A percentile compares a stretch with the other conserved stretches of the same genome.
Evolutionary conservation across 208 protist species (phyloP).

Genomic region (Plasmodiophora brassicae): DNA sequence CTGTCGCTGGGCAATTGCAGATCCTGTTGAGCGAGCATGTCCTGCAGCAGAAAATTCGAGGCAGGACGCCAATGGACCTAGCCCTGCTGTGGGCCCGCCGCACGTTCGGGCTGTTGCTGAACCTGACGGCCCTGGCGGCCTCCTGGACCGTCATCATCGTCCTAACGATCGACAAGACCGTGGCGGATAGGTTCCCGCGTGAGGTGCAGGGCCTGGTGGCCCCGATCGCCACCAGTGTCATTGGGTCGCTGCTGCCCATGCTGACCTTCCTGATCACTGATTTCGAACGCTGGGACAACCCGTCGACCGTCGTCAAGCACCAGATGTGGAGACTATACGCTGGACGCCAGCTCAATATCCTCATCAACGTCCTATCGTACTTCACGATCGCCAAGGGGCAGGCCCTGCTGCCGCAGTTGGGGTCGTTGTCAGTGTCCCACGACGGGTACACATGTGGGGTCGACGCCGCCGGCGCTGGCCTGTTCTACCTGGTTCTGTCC

Average conservation of each 20-base stretch:
- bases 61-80: neutral
- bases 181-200: neutral
- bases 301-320: neutral
- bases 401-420: neutral
- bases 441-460: neutral
- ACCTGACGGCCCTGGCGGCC: neutral
- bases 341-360: neutral
- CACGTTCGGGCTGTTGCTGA: neutral
- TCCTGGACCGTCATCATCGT: neutral
- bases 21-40: neutral
- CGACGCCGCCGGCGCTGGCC: neutral
- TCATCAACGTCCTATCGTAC: neutral
- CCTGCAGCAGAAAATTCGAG: neutral
- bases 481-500: neutral
- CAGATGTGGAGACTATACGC: neutral
- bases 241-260: neutral
- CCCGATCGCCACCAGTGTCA: neutral
- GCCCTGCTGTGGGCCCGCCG: neutral
- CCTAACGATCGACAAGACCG: neutral
- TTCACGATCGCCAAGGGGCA: neutral
- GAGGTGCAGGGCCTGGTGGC: neutral
- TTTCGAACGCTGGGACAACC: neutral
- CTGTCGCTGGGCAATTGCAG: neutral
- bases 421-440: neutral
- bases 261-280: neutral